Percentiles rank a stretch among this genome's conserved stretches.
These are phyloP conservation scores for Musa acuminata DNA, from an alignment of 176 grass and related monocot genomes.

Conservation along the genomic window DNA sequence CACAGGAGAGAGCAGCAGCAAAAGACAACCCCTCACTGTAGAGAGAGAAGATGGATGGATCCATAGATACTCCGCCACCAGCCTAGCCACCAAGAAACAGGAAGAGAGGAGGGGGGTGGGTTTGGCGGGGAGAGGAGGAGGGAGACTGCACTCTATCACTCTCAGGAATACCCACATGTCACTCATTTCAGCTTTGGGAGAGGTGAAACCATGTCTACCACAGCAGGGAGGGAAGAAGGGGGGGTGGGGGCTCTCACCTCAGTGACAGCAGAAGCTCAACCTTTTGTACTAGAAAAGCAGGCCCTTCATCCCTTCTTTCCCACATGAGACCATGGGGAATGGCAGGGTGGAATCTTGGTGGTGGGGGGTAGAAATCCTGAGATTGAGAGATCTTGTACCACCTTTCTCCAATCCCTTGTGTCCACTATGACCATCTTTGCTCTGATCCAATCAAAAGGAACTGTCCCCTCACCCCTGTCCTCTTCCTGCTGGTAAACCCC, in stretches of 20 bases:
- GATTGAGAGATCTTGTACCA: constrained; percentile 15
- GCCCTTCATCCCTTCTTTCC: not conserved
- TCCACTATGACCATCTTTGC: not conserved
- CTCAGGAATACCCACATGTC: not conserved
- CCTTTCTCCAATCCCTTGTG: constrained; percentile 12
- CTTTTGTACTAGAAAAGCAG: constrained; percentile 2
- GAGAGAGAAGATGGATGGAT: not conserved
- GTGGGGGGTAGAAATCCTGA: constrained; percentile 18
- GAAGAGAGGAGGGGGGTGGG: too few species aligned
- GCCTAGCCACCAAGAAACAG: not conserved
- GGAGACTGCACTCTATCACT: too few species aligned
- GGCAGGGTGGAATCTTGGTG: constrained; percentile 15
- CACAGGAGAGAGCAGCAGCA: not conserved
- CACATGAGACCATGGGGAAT: constrained; percentile 7
- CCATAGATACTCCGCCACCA: not conserved
- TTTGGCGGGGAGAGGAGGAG: too few species aligned
- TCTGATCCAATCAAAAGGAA: constrained; percentile 17
- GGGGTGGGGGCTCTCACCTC: not conserved
- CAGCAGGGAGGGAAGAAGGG: not conserved
- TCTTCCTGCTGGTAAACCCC: constrained; percentile 18
- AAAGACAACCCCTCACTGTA: constrained; percentile 1
- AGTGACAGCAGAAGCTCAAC: constrained; percentile 1
- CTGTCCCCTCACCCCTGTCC: constrained; percentile 11
- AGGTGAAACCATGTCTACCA: not conserved
- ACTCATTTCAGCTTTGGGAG: too few species aligned